These are phyloP conservation scores for Cryphonectria radicalis DNA, from an alignment of 2,329 filamentous ascomycete species.

Conservation along the genomic window DNA sequence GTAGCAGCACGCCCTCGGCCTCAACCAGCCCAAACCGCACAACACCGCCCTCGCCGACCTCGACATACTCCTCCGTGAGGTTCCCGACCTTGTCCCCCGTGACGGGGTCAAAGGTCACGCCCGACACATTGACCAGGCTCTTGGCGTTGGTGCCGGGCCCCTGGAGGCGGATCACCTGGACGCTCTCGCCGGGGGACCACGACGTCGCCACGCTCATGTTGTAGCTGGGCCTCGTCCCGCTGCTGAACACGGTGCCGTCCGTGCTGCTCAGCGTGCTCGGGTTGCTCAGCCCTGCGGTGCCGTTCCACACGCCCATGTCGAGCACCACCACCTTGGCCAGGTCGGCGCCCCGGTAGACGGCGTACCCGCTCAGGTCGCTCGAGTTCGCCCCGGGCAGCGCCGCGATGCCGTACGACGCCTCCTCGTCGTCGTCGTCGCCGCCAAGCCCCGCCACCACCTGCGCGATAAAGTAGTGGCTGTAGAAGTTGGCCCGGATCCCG, in stretches of 20 bases:
- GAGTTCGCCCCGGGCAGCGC: conserved; percentile 41
- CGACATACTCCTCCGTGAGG: conserved; percentile 32
- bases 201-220: conserved; percentile 37
- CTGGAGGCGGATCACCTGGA: conserved; percentile 36
- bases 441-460: conserved; percentile 32
- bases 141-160: conserved; percentile 43
- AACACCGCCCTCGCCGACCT: conserved; percentile 35
- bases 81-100: conserved; percentile 34
- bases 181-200: conserved; percentile 35
- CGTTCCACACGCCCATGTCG: conserved; percentile 44
- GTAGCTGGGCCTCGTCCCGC: conserved; percentile 35
- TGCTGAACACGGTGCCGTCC: conserved; percentile 37
- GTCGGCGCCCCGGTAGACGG: conserved; percentile 34
- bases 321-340: conserved; percentile 41
- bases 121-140: conserved; percentile 39
- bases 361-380: conserved; percentile 41
- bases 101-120: conserved; percentile 37
- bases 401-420: conserved; percentile 32
- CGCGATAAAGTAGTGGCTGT: conserved; percentile 43
- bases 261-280: conserved; percentile 38
- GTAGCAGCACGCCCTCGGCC: conserved; percentile 41
- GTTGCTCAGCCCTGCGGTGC: conserved; percentile 40
- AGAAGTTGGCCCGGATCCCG: conserved; percentile 40
- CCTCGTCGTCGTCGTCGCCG: neutral
- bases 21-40: conserved; percentile 35